These are phyloP conservation scores for Nemania sp. DNA, from an alignment of 2,329 filamentous ascomycete species.

Conservation along the genomic window DNA sequence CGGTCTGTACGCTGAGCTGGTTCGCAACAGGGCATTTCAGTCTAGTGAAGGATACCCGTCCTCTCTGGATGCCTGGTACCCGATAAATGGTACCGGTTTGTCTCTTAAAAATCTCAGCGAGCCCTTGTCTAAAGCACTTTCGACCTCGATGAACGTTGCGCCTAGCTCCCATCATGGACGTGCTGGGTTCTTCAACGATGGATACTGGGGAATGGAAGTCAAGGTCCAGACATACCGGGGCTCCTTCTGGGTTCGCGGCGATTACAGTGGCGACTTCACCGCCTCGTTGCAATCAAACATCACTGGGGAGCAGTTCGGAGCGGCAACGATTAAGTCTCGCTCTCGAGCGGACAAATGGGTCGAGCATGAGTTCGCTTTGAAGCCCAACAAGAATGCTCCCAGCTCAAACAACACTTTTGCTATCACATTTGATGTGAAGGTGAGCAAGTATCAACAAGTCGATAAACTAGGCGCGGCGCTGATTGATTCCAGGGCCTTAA, in stretches of 20 bases:
- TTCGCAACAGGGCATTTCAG: conserved; percentile 73
- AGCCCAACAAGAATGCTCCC: conserved; percentile 50
- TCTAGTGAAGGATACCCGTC: conserved; percentile 47
- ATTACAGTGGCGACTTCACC: conserved; percentile 51
- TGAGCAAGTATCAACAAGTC: conserved; percentile 17
- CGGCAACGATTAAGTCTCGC: conserved; percentile 50
- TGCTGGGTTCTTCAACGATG: conserved; percentile 55
- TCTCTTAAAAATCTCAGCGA: conserved; percentile 50
- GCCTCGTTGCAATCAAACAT: conserved; percentile 51
- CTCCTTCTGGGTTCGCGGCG: conserved; percentile 57
- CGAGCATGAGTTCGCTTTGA: conserved; percentile 53
- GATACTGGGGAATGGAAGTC: conserved; percentile 62
- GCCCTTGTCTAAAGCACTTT: conserved; percentile 56
- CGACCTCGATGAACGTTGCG: conserved; percentile 54
- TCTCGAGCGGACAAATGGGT: conserved; percentile 50
- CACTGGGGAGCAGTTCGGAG: conserved; percentile 50
- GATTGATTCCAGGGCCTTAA: conserved; percentile 37
- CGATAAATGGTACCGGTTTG: conserved; percentile 48
- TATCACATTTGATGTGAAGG: conserved; percentile 53
- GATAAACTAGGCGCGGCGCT: background rate
- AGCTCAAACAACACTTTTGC: conserved; percentile 60
- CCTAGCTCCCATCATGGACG: conserved; percentile 37
- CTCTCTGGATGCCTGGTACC: conserved; percentile 50
- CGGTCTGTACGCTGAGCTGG: conserved; percentile 71
- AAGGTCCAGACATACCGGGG: conserved; percentile 51